phyloP scores from a whole-genome alignment of 208 protist species.

The Polymyxa betae region DNA sequence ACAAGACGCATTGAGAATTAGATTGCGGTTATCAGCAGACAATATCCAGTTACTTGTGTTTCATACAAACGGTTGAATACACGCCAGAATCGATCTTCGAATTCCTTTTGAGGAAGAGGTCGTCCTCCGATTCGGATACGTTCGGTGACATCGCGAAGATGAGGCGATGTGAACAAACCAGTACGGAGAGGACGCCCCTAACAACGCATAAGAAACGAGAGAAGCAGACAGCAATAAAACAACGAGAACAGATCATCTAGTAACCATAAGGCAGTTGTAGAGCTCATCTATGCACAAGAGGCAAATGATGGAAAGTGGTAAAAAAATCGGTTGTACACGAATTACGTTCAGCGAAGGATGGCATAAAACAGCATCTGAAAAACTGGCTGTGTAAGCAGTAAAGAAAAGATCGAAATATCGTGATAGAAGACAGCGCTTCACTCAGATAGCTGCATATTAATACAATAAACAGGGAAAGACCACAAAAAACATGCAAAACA shows the following conservation, averaged over 20 bases:
- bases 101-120: constrained; percentile 35
- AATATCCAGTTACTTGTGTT: not conserved
- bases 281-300: too few relatives aligned
- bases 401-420: too few relatives aligned
- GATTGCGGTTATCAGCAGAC: not conserved
- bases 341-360: too few relatives aligned
- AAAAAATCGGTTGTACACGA: too few relatives aligned
- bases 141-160: constrained; percentile 53
- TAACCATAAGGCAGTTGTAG: too few relatives aligned
- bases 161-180: constrained; percentile 58
- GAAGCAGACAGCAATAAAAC: not conserved
- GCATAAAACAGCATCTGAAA: too few relatives aligned
- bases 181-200: not conserved
- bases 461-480: not conserved
- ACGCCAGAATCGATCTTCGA: not conserved
- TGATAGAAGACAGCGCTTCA: too few relatives aligned
- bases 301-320: too few relatives aligned
- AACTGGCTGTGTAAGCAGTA: too few relatives aligned
- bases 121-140: constrained; percentile 54
- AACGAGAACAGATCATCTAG: not conserved
- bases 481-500: not conserved
- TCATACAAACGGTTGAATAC: constrained; percentile 38
- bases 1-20: not conserved
- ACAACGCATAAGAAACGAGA: not conserved
- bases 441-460: too few relatives aligned